Base-by-base conservation (phyloP, 495 filamentous ascomycete species). In the Hypoxylon lienhwacheense region DNA sequence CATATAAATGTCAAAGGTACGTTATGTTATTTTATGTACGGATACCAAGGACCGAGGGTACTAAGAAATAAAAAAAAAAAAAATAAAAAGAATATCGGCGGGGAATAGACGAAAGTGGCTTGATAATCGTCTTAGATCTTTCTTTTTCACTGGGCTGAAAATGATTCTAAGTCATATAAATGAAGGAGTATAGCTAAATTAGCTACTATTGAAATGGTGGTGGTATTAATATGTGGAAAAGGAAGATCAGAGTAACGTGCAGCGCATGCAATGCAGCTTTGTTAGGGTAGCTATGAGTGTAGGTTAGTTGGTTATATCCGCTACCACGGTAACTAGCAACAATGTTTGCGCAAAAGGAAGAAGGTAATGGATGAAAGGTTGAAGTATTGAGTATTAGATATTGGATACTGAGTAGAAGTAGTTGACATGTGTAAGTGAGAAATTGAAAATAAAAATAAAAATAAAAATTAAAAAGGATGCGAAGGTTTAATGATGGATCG, bases 181-280 rank as follows among this genome's bases (percentile, higher is more conserved):
- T 51, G 45, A 42, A 34, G 45, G 53, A n/a, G n/a, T n/a, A 15
- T 41, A 21, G 21, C 24, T 8, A 5, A 12, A 12, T 14, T 54
- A 46, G 43, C 45, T 51, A 47, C 51, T 60, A 55, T 41, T 50
- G 39, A 43, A 47, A n/a, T n/a, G n/a, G n/a, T 55, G 47, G 47
- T 51, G 19, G 50, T 47, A 56, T 61, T 61, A 56, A 61, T 61
- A 55, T 53, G 58, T 48, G 43, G 58, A 41, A 53, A n/a, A 45
- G 56, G 47, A 48, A 48, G 42, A 52, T 47, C 25, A 55, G n/a
- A 55, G 47, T 52, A 56, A 61, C 58, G 47, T 56, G 58, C 58
- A 55, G 52, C 8, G 24, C 33, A 53, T 61, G 58, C 52, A 55
- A 55, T 55, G 52, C 52, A 61, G 52, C 36, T 37, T 25, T 37